Conservation (phyloP, 2,329 filamentous ascomycete species). For the Knufia fluminis region DNA sequence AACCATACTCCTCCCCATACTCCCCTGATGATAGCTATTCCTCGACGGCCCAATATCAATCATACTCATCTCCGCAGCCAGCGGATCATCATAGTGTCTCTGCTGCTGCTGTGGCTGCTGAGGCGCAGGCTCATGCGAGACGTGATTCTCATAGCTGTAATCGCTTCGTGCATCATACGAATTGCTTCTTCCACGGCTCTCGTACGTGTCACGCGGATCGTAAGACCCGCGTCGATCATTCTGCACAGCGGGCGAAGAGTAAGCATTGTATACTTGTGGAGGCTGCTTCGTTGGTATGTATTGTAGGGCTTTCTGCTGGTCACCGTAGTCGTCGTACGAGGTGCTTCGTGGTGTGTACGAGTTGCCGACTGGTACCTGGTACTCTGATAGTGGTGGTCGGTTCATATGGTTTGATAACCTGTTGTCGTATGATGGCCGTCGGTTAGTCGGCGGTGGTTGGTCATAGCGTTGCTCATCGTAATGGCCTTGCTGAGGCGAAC, state of each 20-base stretch:
- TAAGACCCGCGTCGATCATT: slow-evolving; percentile 13
- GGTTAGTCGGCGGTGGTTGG: neutral
- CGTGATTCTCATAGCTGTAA: slow-evolving; percentile 7
- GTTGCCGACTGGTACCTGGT: slow-evolving; percentile 16
- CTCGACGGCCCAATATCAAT: slow-evolving; percentile 38
- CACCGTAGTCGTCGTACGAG: slow-evolving; percentile 1
- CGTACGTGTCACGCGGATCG: neutral
- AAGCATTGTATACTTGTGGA: slow-evolving; percentile 9
- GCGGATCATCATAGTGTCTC: slow-evolving; percentile 32
- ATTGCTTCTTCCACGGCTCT: neutral
- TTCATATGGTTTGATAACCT: neutral
- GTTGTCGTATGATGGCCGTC: slow-evolving; percentile 6
- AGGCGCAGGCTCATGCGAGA: slow-evolving; percentile 24
- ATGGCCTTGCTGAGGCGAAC: neutral
- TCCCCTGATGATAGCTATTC: slow-evolving; percentile 8
- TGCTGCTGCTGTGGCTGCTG: slow-evolving; percentile 17
- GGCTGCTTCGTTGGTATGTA: slow-evolving; percentile 19
- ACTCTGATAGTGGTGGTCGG: slow-evolving; percentile 18
- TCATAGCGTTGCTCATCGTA: neutral
- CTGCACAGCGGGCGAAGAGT: slow-evolving; percentile 27
- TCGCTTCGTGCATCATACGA: slow-evolving; percentile 1
- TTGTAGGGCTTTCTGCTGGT: neutral
- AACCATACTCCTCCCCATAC: slow-evolving; percentile 4
- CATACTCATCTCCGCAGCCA: slow-evolving; percentile 49
- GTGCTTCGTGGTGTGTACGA: slow-evolving; percentile 12